A percentile compares a stretch with the other conserved stretches of the same genome.
Evolutionary conservation across 1,139 yeast genomes (phyloP).

Genomic region (Yamadazyma taylorii): DNA sequence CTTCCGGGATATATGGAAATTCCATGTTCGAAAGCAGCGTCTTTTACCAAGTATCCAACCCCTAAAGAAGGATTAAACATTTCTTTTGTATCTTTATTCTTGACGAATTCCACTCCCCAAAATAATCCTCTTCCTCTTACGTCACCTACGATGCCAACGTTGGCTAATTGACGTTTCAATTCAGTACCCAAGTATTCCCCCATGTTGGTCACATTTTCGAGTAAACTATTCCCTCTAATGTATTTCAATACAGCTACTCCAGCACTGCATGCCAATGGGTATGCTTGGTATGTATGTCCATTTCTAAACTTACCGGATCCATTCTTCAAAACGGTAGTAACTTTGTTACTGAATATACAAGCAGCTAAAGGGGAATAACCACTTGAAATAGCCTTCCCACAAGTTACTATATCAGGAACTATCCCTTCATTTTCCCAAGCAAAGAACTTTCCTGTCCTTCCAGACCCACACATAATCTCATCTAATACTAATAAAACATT

Average conservation of each 20-base stretch:
- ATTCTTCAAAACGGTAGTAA: slow-evolving; percentile 40
- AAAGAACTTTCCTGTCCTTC: slow-evolving; percentile 41
- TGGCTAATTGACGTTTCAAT: slow-evolving; percentile 30
- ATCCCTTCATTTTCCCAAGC: slow-evolving; percentile 48
- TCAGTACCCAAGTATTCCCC: slow-evolving; percentile 48
- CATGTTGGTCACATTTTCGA: slow-evolving; percentile 44
- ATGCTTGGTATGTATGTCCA: slow-evolving; percentile 59
- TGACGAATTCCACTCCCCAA: slow-evolving; percentile 56
- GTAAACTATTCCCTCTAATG: slow-evolving; percentile 41
- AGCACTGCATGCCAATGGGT: slow-evolving; percentile 55
- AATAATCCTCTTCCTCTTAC: slow-evolving; percentile 61
- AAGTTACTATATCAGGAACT: slow-evolving; percentile 60
- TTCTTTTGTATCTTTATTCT: slow-evolving; percentile 48
- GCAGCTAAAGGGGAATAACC: slow-evolving; percentile 67
- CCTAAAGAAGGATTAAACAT: slow-evolving; percentile 34
- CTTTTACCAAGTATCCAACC: slow-evolving; percentile 33
- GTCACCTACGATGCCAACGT: slow-evolving; percentile 45
- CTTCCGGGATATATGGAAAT: slow-evolving; percentile 5
- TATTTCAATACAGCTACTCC: slow-evolving; percentile 57
- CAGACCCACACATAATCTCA: slow-evolving; percentile 67
- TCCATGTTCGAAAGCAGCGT: slow-evolving; percentile 40
- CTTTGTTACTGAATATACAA: slow-evolving; percentile 48
- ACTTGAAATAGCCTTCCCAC: slow-evolving; percentile 61
- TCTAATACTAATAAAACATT: slow-evolving; percentile 55
- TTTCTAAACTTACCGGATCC: slow-evolving; percentile 47